Conservation (phyloP, 108 stramenopile genomes). For the Pseudonitzschia multiseries region DNA sequence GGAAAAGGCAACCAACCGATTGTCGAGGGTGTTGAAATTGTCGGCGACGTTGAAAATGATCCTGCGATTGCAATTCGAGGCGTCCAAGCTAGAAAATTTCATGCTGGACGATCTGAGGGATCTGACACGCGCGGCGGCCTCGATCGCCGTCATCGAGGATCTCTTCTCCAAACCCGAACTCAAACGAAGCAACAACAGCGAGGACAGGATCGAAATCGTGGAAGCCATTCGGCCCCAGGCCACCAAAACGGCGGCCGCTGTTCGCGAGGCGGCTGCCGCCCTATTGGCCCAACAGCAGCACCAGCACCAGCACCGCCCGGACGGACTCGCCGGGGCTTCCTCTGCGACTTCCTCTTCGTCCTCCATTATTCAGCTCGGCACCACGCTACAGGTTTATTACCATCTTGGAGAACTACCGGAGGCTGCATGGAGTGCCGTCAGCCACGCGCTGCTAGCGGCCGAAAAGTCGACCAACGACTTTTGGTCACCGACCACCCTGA, state of each 20-base stretch:
- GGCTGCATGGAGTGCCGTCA: conserved; percentile 78
- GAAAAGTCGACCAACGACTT: conserved; percentile 55
- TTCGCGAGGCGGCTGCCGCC: conserved; percentile 59
- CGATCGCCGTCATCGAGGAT: conserved; percentile 77
- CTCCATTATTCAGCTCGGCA: conserved; percentile 55
- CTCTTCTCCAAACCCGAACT: conserved; percentile 60
- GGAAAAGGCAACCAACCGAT: conserved; percentile 66
- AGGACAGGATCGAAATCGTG: conserved; percentile 53
- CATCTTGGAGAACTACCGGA: conserved; percentile 79
- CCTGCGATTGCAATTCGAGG: conserved; percentile 74
- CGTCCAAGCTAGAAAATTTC: conserved; percentile 58
- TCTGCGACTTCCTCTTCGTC: conserved; percentile 21
- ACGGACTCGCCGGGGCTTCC: background rate
- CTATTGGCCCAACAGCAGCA: conserved; percentile 60
- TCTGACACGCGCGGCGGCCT: conserved; percentile 79
- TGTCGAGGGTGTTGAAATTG: conserved; percentile 67
- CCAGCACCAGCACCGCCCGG: conserved; percentile 14
- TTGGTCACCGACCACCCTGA: conserved; percentile 45
- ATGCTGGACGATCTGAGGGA: conserved; percentile 80
- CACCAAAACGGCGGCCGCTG: conserved; percentile 38
- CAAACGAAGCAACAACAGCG: conserved; percentile 11
- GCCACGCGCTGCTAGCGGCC: conserved; percentile 48
- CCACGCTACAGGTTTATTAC: conserved; percentile 84
- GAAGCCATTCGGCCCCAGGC: conserved; percentile 56
- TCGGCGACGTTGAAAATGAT: conserved; percentile 81